Evolutionary conservation across 2,329 filamentous ascomycete species (phyloP), one percentile per base, ranked within the genome.

Genomic region (Scopulariopsis brevicaulis): DNA sequence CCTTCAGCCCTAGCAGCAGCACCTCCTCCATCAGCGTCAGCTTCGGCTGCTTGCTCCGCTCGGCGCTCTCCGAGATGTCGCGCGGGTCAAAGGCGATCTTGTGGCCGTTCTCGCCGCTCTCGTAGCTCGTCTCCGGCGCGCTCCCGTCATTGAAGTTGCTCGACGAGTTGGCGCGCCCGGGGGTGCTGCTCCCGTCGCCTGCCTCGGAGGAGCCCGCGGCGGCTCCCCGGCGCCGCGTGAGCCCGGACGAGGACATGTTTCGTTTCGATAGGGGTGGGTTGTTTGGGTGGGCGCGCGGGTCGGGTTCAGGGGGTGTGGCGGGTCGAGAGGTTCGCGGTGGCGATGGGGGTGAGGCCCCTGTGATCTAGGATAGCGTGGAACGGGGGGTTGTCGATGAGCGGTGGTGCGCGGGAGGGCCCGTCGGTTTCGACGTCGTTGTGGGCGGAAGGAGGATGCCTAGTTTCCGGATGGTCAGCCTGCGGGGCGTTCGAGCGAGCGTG

Each of bases 1-100:
- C 94, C 76, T 99, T 99, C 67, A 99, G 77, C 12, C 94, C 94
- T 74, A 99, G 83, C 67, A 99, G 79, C 69, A 99, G 79, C 58
- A 99, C 87, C 76, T 99, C 94, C 77, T 99, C 94, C 94, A 99
- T 99, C 70, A 99, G 78, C 46, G 94, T 99, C 70, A 99, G 78
- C 79, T 97, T 99, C 54, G 94, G 94, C 78, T 97, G 93, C 78
- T 96, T 97, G 81, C 84, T 94, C 71, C 94, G 81, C 79, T 99
- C 94, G 65, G 88, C 90, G 73, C 85, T 96, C 80, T 99, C 94
- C 76, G 87, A 96, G 68, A 99, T 96, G 73, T 99, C 94, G 73
- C 93, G 83, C 60, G 94, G 94, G 73, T 99, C 94, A 72, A 90
- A 99, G 59, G 92, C 94, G 73, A 99, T 97, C 80, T 95, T 96